phyloP scores from a whole-genome alignment of 2,329 filamentous ascomycete species.

The Nannizzia gypsea region DNA sequence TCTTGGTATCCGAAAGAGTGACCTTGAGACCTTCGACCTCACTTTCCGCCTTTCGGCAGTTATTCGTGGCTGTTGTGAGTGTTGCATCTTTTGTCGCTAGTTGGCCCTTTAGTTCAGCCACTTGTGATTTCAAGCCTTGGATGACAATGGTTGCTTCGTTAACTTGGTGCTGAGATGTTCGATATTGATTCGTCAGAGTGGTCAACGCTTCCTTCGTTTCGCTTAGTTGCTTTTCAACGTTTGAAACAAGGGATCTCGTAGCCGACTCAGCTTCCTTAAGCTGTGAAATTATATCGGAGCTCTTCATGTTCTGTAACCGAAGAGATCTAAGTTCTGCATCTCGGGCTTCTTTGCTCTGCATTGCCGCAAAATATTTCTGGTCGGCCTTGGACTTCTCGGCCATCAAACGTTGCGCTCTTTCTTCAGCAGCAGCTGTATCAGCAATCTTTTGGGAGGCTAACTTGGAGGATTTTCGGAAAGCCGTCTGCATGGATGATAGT shows the following conservation, averaged over 20 bases:
- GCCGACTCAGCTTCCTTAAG: constrained; percentile 81
- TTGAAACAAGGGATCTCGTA: constrained; percentile 62
- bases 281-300: constrained; percentile 83
- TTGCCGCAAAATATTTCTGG: constrained; percentile 92
- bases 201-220: constrained; percentile 70
- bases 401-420: constrained; percentile 58
- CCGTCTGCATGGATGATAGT: constrained; percentile 69
- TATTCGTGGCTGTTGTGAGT: constrained; percentile 50
- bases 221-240: constrained; percentile 79
- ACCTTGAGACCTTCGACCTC: constrained; percentile 72
- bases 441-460: constrained; percentile 77
- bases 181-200: constrained; percentile 59
- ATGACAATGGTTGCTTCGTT: constrained; percentile 57
- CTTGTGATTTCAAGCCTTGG: constrained; percentile 63
- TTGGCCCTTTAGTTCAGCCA: constrained; percentile 61
- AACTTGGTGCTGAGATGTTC: constrained; percentile 59
- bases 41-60: constrained; percentile 49
- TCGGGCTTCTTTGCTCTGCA: constrained; percentile 82
- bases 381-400: constrained; percentile 94
- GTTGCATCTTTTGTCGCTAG: constrained; percentile 65
- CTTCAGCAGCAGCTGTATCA: constrained; percentile 64
- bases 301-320: constrained; percentile 74
- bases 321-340: constrained; percentile 69
- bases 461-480: constrained; percentile 79
- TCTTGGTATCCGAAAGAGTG: constrained; percentile 64